Conservation (phyloP, 768 basidiomycete species). For the Panaeolus papilionaceus region DNA sequence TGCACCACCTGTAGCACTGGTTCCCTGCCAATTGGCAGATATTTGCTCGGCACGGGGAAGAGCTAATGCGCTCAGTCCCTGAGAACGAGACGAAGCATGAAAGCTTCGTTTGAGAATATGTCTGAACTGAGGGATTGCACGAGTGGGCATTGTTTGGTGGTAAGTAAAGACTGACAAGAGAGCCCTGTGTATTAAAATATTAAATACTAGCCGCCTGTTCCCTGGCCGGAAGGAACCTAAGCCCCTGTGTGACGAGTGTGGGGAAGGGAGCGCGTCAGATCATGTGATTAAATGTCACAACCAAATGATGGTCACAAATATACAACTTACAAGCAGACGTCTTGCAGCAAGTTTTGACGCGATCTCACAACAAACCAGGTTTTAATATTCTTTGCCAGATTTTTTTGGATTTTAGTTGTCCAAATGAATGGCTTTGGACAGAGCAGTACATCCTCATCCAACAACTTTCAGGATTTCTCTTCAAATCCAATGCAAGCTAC, state of each 20-base stretch:
- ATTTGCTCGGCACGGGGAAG: slow-evolving; percentile 71
- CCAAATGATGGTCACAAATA: not conserved
- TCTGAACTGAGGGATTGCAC: slow-evolving; percentile 38
- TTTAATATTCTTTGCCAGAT: not conserved
- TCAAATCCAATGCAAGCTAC: not conserved
- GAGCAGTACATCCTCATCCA: not conserved
- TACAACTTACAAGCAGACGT: not conserved
- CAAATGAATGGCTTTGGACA: not conserved
- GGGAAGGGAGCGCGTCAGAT: slow-evolving; percentile 2
- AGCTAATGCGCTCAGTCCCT: slow-evolving; percentile 59
- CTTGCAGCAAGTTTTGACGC: not conserved
- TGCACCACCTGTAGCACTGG: slow-evolving; percentile 80
- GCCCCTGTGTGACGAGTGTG: slow-evolving; percentile 14
- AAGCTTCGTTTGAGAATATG: slow-evolving; percentile 39
- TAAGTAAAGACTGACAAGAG: not conserved
- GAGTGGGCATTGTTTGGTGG: slow-evolving; percentile 36
- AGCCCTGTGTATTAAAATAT: not conserved
- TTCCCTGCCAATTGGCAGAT: slow-evolving; percentile 85
- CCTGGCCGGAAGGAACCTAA: slow-evolving; percentile 4
- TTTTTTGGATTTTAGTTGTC: not conserved
- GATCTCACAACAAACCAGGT: not conserved
- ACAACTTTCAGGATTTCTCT: not conserved
- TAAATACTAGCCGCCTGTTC: not conserved
- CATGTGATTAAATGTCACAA: not conserved
- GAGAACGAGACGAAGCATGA: slow-evolving; percentile 52